Evolutionary conservation across 169 alveolate species (phyloP), one percentile per base, ranked within the genome.

Genomic region (Plasmodium cynomolgi): DNA sequence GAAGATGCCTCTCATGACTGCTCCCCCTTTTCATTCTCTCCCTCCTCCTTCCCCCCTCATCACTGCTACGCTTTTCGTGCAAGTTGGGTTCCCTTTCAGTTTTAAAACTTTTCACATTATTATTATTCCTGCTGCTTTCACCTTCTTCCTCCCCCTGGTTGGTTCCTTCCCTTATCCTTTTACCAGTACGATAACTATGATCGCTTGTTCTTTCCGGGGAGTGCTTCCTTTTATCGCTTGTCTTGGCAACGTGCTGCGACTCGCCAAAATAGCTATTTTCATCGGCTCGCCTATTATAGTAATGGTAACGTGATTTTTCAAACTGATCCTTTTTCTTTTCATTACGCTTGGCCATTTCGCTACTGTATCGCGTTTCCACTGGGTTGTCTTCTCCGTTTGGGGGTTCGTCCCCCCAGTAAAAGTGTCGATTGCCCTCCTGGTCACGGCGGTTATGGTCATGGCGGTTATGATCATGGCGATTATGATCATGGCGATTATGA

Each of bases 261-360:
- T 81, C 86, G 13, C 58, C 50, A 39, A 20, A 29, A 31, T 82
- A 33, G 39, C 31, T 47, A 13, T 82, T 26, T 56, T 56, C 79
- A 15, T 82, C 39, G 17, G 62, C 39, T 17, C 34, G 62, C 73
- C 50, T 83, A 68, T 39, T 83, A 34, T 68, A 58, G 50, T 33
- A 50, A 17, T 62, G 68, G 29, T 20, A 83, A 9, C 72, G 44
- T 20, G 81, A 34, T 68, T 39, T 83, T 62, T 13, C 82, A 34
- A 31, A 33, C 44, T 15, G 15, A 20, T 83, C 83, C 39, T n/a
- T 83, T 83, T 83, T 81, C 62, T 68, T 62, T 62, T 83, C 92
- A 44, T 41, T 56, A 68, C 31, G 23, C 73, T 83, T 39, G 41
- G 41, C 47, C 56, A n/a, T 83, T 83, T 62, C 83, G 15, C 26